A percentile compares a stretch with the other conserved stretches of the same genome.
phyloP scores from a whole-genome alignment of 331 rosid genomes.

The Stylosanthes scabra region DNA sequence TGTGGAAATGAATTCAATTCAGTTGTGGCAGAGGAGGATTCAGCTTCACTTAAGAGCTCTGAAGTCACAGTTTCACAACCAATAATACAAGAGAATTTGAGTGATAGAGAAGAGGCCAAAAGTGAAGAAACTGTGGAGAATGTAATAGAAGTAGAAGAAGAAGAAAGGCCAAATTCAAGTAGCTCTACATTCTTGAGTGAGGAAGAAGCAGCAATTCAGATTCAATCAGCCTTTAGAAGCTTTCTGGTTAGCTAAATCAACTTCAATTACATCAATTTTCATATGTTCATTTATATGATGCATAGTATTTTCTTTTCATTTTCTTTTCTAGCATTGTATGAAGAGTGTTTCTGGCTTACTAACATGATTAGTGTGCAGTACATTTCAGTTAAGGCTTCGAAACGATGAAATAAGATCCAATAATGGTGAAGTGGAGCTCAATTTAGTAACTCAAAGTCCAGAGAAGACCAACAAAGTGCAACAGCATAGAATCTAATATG shows the following conservation, averaged over 20 bases:
- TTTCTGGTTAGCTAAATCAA: too few relatives aligned
- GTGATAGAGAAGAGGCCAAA: slow-evolving; percentile 37
- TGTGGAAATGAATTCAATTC: slow-evolving; percentile 89
- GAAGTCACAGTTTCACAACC: slow-evolving; percentile 68
- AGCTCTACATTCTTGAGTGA: slow-evolving; percentile 30
- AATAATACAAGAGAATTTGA: slow-evolving; percentile 34
- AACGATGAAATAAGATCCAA: slow-evolving; percentile 40
- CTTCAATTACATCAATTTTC: too few relatives aligned
- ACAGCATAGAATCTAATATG: slow-evolving; percentile 62
- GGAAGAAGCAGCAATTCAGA: slow-evolving; percentile 56
- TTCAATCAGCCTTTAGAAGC: not conserved
- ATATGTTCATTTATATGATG: too few relatives aligned
- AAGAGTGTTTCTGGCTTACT: slow-evolving; percentile 4
- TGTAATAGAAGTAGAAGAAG: slow-evolving; percentile 54
- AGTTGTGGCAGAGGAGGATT: slow-evolving; percentile 72
- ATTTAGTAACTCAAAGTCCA: too few relatives aligned
- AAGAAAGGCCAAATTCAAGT: slow-evolving; percentile 21
- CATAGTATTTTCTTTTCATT: not conserved
- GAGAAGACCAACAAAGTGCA: slow-evolving; percentile 52
- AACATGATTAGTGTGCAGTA: slow-evolving; percentile 27
- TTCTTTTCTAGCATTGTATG: not conserved
- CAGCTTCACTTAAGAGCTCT: slow-evolving; percentile 69
- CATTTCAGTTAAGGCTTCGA: slow-evolving; percentile 64
- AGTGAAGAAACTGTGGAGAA: slow-evolving; percentile 64
- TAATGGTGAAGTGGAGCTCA: slow-evolving; percentile 32